phyloP scores from a whole-genome alignment of 1,284 basidiomycete genomes.

The Pseudozyma sp. region DNA sequence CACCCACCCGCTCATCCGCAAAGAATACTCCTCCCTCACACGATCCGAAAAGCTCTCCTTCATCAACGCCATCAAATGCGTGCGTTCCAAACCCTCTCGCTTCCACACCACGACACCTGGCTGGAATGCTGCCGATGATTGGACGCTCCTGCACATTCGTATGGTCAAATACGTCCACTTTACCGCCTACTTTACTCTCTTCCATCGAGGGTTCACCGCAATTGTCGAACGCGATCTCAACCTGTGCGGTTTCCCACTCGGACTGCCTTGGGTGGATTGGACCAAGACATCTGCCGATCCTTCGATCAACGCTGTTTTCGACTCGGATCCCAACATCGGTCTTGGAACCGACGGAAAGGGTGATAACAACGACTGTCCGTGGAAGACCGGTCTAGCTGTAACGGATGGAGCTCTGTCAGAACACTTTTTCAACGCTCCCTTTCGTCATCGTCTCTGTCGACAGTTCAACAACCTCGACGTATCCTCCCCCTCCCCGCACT shows the following conservation, averaged over 20 bases:
- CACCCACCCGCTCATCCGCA: constrained; percentile 16
- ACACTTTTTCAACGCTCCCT: constrained; percentile 37
- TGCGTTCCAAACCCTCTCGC: constrained; percentile 34
- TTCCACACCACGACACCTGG: constrained; percentile 5
- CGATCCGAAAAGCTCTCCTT: constrained; percentile 20
- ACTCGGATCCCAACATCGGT: constrained; percentile 11
- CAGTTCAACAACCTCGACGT: constrained; percentile 39
- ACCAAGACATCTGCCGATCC: constrained; percentile 22
- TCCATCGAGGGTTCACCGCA: constrained; percentile 29
- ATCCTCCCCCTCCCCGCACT: constrained; percentile 12
- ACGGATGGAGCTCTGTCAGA: constrained; percentile 29
- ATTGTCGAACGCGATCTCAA: constrained; percentile 35
- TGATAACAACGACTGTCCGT: constrained; percentile 14
- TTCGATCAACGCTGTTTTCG: constrained; percentile 12
- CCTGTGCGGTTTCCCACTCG: constrained; percentile 22
- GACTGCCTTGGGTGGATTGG: constrained; percentile 44
- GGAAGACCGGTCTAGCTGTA: constrained; percentile 14
- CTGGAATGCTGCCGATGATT: constrained; percentile 35
- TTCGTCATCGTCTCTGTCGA: constrained; percentile 33
- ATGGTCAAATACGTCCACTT: constrained; percentile 49
- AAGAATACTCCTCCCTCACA: constrained; percentile 30
- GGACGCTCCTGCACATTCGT: constrained; percentile 39
- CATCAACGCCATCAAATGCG: constrained; percentile 30
- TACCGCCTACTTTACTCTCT: constrained; percentile 33
- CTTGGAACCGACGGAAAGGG: constrained; percentile 33